Base-by-base conservation (phyloP, 1,284 basidiomycete genomes). In the Mycosarcoma mackinlayi region DNA sequence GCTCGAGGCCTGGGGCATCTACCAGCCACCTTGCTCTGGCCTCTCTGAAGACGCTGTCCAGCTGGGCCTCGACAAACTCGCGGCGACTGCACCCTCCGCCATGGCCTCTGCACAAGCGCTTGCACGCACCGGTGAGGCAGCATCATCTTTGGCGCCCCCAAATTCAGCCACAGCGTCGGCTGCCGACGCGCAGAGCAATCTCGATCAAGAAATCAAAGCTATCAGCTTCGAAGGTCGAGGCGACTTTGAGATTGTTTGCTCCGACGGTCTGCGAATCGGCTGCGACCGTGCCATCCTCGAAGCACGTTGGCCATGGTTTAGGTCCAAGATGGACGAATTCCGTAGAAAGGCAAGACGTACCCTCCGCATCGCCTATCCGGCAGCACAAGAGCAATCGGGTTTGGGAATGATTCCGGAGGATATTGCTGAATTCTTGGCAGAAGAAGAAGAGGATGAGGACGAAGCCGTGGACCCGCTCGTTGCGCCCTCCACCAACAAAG, bases 291-390 rank as follows among this genome's bases (percentile, higher is more conserved):
- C 88, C 78, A 84, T 93, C 18, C 85, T 98, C 19, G 90, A 92
- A 80, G 89, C 91, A 35, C 87, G 94, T 14, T 98, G 94, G 94
- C 88, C 90, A 0, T 97, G 94, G 94, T 94, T 97, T 86, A 88
- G 88, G 59, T 87, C 89, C 51, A 89, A 93, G 70, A 71, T 78
- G 66, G 54, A 63, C 39, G 74, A 77, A 41, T 78, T 62, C 60
- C 63, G 71, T 42, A 64, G 38, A 42, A 61, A 68, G 27, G 71
- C 73, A 7, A 52, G 73, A 30, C 47, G 65, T 35, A 61, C 63
- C 24, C 62, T 63, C 16, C 62, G 69, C 7, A 57, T 56, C 31
- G 55, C 61, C 24, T 62, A 55, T 11, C 63, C 54, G 1, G 56
- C 54, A 0, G 40, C 52, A n/a, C 38, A 41, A 13, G 68, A 71